These are phyloP conservation scores for Kwoniella pini DNA, from an alignment of 768 basidiomycete species.

Conservation along the genomic window DNA sequence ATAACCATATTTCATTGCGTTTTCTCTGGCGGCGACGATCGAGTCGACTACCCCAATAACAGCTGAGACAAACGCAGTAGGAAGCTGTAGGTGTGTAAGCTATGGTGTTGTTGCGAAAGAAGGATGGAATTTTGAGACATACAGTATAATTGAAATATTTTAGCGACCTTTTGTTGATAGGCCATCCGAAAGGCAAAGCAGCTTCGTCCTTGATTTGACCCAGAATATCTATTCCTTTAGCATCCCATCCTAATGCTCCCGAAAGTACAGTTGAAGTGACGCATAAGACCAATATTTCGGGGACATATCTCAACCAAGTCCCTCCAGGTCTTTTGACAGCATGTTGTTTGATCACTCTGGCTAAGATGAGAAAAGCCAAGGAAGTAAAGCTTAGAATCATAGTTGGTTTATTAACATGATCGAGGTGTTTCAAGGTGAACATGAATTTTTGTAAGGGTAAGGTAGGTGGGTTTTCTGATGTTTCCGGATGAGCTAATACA, in stretches of 20 bases:
- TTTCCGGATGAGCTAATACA: slow-evolving; percentile 36
- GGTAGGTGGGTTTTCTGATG: slow-evolving; percentile 56
- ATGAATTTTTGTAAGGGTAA: slow-evolving; percentile 72
- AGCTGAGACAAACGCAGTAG: slow-evolving; percentile 65
- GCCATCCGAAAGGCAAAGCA: slow-evolving; percentile 66
- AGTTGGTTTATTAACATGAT: slow-evolving; percentile 63
- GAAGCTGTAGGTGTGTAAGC: slow-evolving; percentile 34
- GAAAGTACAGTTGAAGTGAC: slow-evolving; percentile 77
- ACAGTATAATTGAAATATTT: slow-evolving; percentile 70
- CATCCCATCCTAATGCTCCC: slow-evolving; percentile 70
- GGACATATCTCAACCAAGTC: slow-evolving; percentile 74
- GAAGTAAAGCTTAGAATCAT: slow-evolving; percentile 73
- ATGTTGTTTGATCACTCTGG: slow-evolving; percentile 58
- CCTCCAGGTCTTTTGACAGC: slow-evolving; percentile 60
- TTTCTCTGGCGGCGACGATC: slow-evolving; percentile 94
- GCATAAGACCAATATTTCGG: slow-evolving; percentile 88
- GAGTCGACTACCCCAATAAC: slow-evolving; percentile 91
- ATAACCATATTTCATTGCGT: slow-evolving; percentile 77
- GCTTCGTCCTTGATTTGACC: slow-evolving; percentile 69
- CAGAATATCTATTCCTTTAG: slow-evolving; percentile 77
- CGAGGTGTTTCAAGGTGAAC: slow-evolving; percentile 67
- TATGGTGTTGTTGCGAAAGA: not conserved
- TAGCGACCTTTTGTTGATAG: slow-evolving; percentile 64
- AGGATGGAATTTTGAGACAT: slow-evolving; percentile 7
- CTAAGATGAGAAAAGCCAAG: slow-evolving; percentile 65